phyloP scores from a whole-genome alignment of 805 yeast species.

The Millerozyma acaciae region DNA sequence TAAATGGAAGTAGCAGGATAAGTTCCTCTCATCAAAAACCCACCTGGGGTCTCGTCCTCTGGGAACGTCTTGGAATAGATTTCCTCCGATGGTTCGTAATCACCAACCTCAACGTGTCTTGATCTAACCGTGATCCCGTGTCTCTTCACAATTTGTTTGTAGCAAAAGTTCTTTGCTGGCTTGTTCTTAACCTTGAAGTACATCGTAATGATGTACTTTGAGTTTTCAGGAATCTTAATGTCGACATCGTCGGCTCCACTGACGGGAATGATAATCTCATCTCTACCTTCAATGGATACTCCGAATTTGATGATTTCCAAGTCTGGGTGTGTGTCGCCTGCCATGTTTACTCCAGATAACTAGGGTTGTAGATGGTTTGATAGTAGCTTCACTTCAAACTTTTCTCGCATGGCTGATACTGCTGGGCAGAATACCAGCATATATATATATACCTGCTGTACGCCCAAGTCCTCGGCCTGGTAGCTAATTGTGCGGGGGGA shows the following conservation, averaged over 20 bases:
- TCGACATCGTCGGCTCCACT: slow-evolving; percentile 24
- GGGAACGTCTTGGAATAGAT: slow-evolving; percentile 26
- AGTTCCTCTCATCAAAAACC: slow-evolving; percentile 34
- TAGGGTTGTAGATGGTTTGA: background rate
- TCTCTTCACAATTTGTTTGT: slow-evolving; percentile 34
- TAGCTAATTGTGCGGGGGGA: no score
- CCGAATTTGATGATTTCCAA: slow-evolving; percentile 29
- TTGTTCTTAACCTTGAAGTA: slow-evolving; percentile 29
- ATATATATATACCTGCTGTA: no score
- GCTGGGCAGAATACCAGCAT: no score
- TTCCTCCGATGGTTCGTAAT: slow-evolving; percentile 32
- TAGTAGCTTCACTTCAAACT: no score
- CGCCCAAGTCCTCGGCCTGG: no score
- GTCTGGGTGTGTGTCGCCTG: slow-evolving; percentile 22
- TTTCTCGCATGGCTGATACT: no score
- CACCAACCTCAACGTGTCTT: slow-evolving; percentile 29
- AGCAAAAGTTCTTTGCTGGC: slow-evolving; percentile 26
- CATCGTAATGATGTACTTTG: slow-evolving; percentile 29
- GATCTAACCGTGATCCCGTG: slow-evolving; percentile 31
- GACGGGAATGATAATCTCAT: slow-evolving; percentile 22
- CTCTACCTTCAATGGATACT: slow-evolving; percentile 28
- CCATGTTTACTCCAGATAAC: background rate
- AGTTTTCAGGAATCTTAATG: slow-evolving; percentile 34
- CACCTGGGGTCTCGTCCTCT: slow-evolving; percentile 36
- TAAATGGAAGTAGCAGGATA: slow-evolving; percentile 31